Conservation (phyloP, 495 filamentous ascomycete species). For the Talaromyces trachyspermus region DNA sequence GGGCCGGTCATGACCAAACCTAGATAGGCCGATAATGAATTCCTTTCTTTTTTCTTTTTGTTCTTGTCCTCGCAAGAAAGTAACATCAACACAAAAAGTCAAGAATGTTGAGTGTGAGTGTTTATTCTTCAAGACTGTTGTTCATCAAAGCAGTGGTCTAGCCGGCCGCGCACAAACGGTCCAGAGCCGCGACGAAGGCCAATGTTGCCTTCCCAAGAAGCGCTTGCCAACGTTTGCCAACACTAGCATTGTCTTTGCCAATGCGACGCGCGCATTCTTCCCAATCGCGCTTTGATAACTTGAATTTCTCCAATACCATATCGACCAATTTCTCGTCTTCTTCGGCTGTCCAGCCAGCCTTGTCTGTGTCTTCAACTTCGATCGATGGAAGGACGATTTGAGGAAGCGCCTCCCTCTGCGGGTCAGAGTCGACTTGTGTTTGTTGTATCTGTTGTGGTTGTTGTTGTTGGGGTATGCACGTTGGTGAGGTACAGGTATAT, state of each 20-base stretch:
- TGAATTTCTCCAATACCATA: constrained; percentile 67
- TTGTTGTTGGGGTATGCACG: constrained; percentile 15
- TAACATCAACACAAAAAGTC: too few relatives aligned
- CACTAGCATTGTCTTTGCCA: constrained; percentile 53
- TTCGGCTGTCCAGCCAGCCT: constrained; percentile 52
- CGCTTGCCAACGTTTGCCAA: constrained; percentile 65
- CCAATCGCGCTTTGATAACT: constrained; percentile 66
- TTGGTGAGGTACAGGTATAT: constrained; percentile 28
- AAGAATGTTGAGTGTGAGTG: too few relatives aligned
- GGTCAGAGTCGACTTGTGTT: not conserved
- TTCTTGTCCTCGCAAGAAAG: too few relatives aligned
- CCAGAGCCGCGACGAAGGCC: constrained; percentile 33
- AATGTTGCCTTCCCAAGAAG: constrained; percentile 56
- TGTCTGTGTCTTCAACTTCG: constrained; percentile 31
- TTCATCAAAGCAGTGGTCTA: constrained; percentile 31
- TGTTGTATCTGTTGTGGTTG: constrained; percentile 17
- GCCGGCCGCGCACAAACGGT: constrained; percentile 43
- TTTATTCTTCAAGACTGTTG: not conserved
- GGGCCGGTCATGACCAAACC: too few relatives aligned
- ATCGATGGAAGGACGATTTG: constrained; percentile 36
- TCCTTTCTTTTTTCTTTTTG: too few relatives aligned
- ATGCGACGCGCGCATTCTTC: constrained; percentile 68
- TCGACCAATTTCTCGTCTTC: constrained; percentile 67
- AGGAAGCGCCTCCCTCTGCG: not conserved
- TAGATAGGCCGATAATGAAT: too few relatives aligned